Evolutionary conservation across 1,284 basidiomycete species (phyloP).

Genomic region (Sporisorium sorghi): DNA sequence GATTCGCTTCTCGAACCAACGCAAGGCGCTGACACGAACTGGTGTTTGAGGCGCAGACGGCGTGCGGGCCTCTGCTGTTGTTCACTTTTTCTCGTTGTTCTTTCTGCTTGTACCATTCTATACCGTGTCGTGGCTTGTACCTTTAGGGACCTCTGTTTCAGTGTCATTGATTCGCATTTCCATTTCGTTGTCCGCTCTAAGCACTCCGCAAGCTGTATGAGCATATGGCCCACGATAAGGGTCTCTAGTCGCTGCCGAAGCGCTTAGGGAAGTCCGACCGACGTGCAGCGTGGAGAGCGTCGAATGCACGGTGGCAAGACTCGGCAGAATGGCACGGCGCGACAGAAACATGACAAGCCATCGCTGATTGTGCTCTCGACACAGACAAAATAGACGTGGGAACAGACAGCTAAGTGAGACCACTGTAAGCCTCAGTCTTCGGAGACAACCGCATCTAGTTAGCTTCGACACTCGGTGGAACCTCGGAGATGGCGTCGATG

Average conservation of each 20-base stretch:
- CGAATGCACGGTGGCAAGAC: no score
- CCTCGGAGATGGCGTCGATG: conserved; percentile 24
- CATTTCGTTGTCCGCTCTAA: conserved; percentile 5
- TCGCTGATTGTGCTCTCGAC: no score
- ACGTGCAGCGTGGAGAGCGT: not conserved
- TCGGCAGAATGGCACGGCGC: no score
- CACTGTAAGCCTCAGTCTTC: not conserved
- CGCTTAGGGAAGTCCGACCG: not conserved
- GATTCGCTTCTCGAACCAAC: conserved; percentile 79
- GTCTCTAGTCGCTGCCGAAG: not conserved
- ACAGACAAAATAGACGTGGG: not conserved
- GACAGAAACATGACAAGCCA: no score
- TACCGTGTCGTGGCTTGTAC: conserved; percentile 26
- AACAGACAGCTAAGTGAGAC: not conserved
- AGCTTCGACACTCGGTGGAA: conserved; percentile 21
- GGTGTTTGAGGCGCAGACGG: conserved; percentile 52
- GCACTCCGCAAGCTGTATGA: not conserved
- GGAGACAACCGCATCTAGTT: not conserved
- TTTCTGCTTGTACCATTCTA: conserved; percentile 29
- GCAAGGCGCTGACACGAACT: conserved; percentile 65
- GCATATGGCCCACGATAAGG: not conserved
- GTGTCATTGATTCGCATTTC: conserved; percentile 6
- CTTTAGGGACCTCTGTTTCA: conserved; percentile 5
- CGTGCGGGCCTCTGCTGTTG: not conserved
- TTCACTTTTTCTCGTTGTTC: not conserved